Evolutionary conservation across 2,329 filamentous ascomycete genomes (phyloP), one percentile per base, ranked within the genome.

Genomic region (Truncatella angustata): DNA sequence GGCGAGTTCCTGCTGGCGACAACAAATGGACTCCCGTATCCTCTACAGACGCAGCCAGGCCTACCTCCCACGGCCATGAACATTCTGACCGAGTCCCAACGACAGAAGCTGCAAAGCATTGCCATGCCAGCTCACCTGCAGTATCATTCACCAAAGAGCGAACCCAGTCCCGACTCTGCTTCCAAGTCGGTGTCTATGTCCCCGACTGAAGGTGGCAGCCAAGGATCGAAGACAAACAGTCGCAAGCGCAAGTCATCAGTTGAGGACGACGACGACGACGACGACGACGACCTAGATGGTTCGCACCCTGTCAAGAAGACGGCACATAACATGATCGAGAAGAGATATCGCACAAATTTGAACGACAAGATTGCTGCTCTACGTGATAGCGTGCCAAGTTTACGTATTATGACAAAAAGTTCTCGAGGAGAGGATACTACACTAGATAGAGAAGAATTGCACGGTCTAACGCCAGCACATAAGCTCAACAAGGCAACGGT

Each of bases 401-500:
- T 97, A 52, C 85, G 92, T 45, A 89, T 91, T 60, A 90, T 92
- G 82, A 85, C 85, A 34, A 90, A 89, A 73, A 87, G 81, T 60
- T 81, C 81, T 44, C 75, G 76, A 53, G 86, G 84, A 35, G 86
- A 88, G 62, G 86, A 90, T 57, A 77, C 85, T 0, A 84, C 82
- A 0, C 86, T 86, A 54, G 90, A 93, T 59, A 84, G 87, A 32
- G 90, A 95, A 58, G 90, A 94, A 53, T 78, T 88, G 14, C 86
- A 95, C 61, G 91, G 91, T 48, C 75, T 94, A 48, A 87, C 91
- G 2, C 89, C 91, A 1, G 91, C 91, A 5, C 92, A 95, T 73
- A 97, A 97, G 70, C 77, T 97, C 24, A 97, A 97, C 76, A 97
- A 97, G 70, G 93, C 93, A n/a, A 97, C 92, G 2, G 91, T 86